Percentiles rank a stretch among this genome's conserved stretches.
Evolutionary conservation across 2,329 filamentous ascomycete genomes (phyloP).

Genomic region (Aspergillus ruber): DNA sequence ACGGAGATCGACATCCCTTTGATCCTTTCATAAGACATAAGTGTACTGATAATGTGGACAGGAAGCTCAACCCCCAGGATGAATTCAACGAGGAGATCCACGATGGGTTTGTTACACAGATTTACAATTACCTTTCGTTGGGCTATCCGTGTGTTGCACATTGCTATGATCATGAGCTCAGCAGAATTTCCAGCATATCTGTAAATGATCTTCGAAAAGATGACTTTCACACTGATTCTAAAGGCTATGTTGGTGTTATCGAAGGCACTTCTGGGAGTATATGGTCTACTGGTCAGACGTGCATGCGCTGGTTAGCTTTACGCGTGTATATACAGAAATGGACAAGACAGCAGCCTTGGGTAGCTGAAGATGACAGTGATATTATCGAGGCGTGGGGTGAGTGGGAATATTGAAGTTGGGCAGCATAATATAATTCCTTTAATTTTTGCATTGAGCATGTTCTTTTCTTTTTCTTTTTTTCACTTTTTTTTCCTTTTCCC

Average conservation of each 20-base stretch:
- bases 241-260: conserved; percentile 62
- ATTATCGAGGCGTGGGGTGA: conserved; percentile 60
- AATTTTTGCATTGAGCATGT: not conserved
- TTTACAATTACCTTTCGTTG: conserved; percentile 93
- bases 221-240: conserved; percentile 59
- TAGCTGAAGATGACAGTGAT: conserved; percentile 50
- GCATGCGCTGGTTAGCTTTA: conserved; percentile 76
- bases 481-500: no score
- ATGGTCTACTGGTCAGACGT: conserved; percentile 44
- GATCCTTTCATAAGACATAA: not conserved
- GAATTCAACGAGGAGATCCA: conserved; percentile 62
- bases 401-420: conserved; percentile 58
- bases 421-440: conserved; percentile 41
- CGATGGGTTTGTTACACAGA: conserved; percentile 83
- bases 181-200: conserved; percentile 67
- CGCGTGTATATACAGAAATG: conserved; percentile 80
- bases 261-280: conserved; percentile 39
- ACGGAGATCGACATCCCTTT: not conserved
- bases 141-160: conserved; percentile 83
- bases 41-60: conserved; percentile 16
- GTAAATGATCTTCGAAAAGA: conserved; percentile 64
- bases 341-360: conserved; percentile 76
- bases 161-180: conserved; percentile 76
- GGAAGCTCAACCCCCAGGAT: conserved; percentile 32
- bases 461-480: not conserved